These are phyloP conservation scores for Colletotrichum sp. DNA, from an alignment of 2,329 filamentous ascomycete species.

Conservation along the genomic window DNA sequence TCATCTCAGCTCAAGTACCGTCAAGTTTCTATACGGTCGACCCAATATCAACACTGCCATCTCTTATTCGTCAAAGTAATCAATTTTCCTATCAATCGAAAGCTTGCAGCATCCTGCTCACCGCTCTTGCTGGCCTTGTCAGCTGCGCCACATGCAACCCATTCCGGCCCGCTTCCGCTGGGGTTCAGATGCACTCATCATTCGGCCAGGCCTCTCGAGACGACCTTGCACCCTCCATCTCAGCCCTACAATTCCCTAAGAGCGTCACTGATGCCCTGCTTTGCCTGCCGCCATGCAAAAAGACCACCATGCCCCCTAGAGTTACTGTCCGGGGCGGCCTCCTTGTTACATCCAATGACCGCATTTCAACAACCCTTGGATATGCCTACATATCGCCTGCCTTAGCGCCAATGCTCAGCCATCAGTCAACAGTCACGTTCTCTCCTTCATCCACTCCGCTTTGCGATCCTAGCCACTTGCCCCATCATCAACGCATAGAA, in stretches of 20 bases:
- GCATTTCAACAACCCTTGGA: neutral
- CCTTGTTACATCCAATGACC: neutral
- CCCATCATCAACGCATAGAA: neutral
- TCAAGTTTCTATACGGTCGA: neutral
- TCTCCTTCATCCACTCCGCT: neutral
- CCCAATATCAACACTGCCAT: neutral
- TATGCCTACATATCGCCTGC: slow-evolving; percentile 5
- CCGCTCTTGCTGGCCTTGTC: slow-evolving; percentile 10
- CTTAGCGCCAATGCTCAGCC: slow-evolving; percentile 16
- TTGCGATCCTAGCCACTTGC: neutral
- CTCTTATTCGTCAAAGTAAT: neutral
- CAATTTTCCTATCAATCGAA: neutral
- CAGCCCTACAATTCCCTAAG: slow-evolving; percentile 12
- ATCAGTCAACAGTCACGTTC: neutral
- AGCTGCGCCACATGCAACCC: slow-evolving; percentile 15
- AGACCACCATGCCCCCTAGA: neutral
- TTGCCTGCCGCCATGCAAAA: neutral
- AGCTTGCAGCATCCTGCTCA: slow-evolving; percentile 9
- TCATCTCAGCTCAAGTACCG: neutral
- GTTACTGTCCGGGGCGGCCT: slow-evolving; percentile 1
- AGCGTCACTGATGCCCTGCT: neutral
- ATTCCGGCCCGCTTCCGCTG: slow-evolving; percentile 9
- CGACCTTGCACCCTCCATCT: slow-evolving; percentile 1
- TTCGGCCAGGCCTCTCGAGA: neutral
- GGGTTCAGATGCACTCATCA: slow-evolving; percentile 6